Evolutionary conservation across 1,284 basidiomycete genomes (phyloP).

Genomic region (Boletus semigastroideus): DNA sequence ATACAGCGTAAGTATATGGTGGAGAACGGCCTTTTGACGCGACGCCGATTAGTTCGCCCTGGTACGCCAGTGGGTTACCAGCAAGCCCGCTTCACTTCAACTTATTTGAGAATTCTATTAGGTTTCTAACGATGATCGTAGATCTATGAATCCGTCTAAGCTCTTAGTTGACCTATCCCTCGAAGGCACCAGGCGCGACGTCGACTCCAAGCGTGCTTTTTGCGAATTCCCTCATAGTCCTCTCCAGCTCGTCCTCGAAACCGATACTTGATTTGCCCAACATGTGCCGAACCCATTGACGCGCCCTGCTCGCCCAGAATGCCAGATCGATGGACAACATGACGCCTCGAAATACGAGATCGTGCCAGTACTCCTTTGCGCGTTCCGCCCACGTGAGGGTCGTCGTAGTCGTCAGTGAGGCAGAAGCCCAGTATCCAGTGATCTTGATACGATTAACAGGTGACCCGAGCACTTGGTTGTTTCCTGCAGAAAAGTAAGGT

Average conservation of each 20-base stretch:
- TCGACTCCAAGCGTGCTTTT: constrained; percentile 63
- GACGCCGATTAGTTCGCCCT: no score
- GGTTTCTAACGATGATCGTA: background rate
- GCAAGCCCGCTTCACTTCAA: no score
- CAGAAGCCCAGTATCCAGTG: constrained; percentile 70
- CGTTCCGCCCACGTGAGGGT: constrained; percentile 41
- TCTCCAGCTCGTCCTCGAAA: constrained; percentile 70
- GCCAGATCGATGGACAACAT: constrained; percentile 57
- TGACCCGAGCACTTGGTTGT: constrained; percentile 77
- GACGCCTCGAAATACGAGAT: constrained; percentile 53
- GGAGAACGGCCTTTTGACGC: no score
- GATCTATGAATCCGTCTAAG: background rate
- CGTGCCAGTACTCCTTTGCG: constrained; percentile 45
- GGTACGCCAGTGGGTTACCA: no score
- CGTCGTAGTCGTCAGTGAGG: constrained; percentile 45
- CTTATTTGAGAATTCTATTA: background rate
- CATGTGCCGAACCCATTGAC: constrained; percentile 43
- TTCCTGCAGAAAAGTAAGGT: constrained; percentile 40
- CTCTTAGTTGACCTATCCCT: constrained; percentile 30
- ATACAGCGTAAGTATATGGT: no score
- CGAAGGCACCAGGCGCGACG: constrained; percentile 42
- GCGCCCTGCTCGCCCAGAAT: constrained; percentile 54
- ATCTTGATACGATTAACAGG: constrained; percentile 88
- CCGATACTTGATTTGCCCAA: constrained; percentile 35
- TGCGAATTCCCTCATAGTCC: constrained; percentile 55